Conservation (phyloP, 352 stramenopile genomes). For the Globisporangium paroecandrum region DNA sequence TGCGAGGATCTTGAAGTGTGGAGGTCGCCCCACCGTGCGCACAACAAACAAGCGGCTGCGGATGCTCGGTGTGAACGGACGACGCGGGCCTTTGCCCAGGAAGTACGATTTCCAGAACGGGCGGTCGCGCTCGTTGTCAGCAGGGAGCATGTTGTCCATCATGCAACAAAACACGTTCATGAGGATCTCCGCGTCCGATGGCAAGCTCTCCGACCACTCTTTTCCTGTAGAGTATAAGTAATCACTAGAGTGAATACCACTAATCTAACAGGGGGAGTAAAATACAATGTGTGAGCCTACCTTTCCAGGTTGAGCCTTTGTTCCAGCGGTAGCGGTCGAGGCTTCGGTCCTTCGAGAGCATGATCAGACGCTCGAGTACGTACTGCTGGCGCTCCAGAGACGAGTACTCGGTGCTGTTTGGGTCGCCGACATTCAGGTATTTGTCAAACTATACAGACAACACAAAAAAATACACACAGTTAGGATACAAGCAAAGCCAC, state of each 20-base stretch:
- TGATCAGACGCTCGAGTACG: constrained; percentile 77
- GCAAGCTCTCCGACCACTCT: constrained; percentile 74
- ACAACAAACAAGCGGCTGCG: constrained; percentile 75
- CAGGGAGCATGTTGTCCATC: constrained; percentile 83
- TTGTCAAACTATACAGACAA: constrained; percentile 71
- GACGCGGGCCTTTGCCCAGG: constrained; percentile 61
- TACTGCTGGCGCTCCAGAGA: constrained; percentile 82
- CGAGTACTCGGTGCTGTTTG: constrained; percentile 63
- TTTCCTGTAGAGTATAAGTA: constrained; percentile 36
- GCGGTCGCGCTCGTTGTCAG: constrained; percentile 69
- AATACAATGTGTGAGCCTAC: constrained; percentile 1
- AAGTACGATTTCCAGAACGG: constrained; percentile 86
- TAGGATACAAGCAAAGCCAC: not conserved
- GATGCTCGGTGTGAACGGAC: constrained; percentile 68
- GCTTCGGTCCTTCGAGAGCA: constrained; percentile 85
- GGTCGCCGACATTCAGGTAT: constrained; percentile 82
- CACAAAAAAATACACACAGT: constrained; percentile 15
- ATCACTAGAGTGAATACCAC: not conserved
- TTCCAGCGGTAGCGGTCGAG: constrained; percentile 83
- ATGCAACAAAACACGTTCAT: constrained; percentile 89
- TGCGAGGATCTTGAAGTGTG: constrained; percentile 82
- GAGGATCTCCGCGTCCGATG: constrained; percentile 78
- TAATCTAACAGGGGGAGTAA: not conserved
- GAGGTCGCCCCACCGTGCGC: constrained; percentile 65
- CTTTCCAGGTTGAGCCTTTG: constrained; percentile 78